These are phyloP conservation scores for Apiotrichum mycotoxinovorans DNA, from an alignment of 1,284 basidiomycete genomes.

Conservation along the genomic window DNA sequence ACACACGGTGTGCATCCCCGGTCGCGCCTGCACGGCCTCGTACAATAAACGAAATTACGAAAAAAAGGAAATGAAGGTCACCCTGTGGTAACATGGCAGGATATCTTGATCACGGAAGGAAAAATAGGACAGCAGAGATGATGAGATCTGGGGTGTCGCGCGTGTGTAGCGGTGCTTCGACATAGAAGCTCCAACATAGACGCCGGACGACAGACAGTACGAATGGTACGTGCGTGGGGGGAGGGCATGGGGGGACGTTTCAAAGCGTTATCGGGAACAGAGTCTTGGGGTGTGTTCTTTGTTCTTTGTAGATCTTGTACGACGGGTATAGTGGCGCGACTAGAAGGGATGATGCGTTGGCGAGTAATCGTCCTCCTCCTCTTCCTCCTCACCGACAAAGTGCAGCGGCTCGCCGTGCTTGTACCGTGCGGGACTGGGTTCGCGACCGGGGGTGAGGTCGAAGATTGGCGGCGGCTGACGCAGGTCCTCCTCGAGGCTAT, in stretches of 20 bases:
- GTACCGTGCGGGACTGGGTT: conserved; percentile 67
- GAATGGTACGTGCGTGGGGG: too few relatives aligned
- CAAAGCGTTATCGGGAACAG: background rate
- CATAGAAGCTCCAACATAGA: too few relatives aligned
- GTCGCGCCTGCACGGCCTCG: conserved; percentile 5
- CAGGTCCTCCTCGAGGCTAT: conserved; percentile 12
- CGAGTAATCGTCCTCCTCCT: background rate
- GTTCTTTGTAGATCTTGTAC: background rate
- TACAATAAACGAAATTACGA: conserved; percentile 1
- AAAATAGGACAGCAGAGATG: background rate
- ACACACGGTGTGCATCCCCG: conserved; percentile 1
- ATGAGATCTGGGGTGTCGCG: background rate
- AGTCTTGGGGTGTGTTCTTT: background rate
- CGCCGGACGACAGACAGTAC: too few relatives aligned
- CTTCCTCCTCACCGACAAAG: conserved; percentile 25
- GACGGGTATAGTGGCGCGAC: background rate
- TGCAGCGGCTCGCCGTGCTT: conserved; percentile 81
- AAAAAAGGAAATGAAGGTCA: background rate
- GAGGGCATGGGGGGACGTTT: background rate
- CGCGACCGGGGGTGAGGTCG: conserved; percentile 54
- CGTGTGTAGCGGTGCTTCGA: too few relatives aligned
- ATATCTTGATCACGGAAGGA: background rate
- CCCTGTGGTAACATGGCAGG: background rate
- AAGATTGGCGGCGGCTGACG: conserved; percentile 45
- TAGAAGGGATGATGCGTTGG: background rate